Evolutionary conservation across 768 basidiomycete genomes (phyloP), one percentile per base, ranked within the genome.

Genomic region (Termitomyces sp.): DNA sequence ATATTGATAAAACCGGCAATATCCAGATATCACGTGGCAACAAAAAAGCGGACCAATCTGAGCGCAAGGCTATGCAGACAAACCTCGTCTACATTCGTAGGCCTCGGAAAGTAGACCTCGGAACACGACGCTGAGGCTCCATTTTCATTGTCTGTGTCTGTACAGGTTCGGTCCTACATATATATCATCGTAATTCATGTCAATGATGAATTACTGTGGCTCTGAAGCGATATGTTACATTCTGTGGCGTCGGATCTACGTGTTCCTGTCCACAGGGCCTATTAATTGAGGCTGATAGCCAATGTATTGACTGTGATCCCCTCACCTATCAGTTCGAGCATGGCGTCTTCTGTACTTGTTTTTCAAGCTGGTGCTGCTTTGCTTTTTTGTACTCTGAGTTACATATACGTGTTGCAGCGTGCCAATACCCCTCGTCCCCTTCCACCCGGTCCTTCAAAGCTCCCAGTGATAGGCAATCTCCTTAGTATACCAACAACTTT

Each of bases 381-480:
- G 15, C 24, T 27, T 47, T 24, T 47, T 5, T 16, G 24, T 27
- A 27, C 27, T 8, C 15, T 45, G n/a, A 3, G 33, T 11, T 54
- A 57, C 31, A 13, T 56, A 30, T 61, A 36, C 42, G 44, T 60
- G 11, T 24, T 27, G 44, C 42, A 27, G 41, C 30, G 22, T 31
- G 45, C 36, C n/a, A 22, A 33, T 27, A 18, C n/a, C 34, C 37
- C n/a, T 42, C 31, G 54, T 13, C 55, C 57, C 5, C 60, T 65
- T 20, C 63, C 63, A 4, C 61, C 61, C n/a, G 61, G 15, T 13
- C 41, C 41, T 42, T 42, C 41, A 11, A 42, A 3, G 11, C n/a
- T 42, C n/a, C 41, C 41, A 20, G 8, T 65, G 4, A 58, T 65
- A 18, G 63, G 63, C 15, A 62, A 65, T 27, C 34, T 65, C 30